These are phyloP conservation scores for Neofusicoccum sp. DNA, from an alignment of 2,329 filamentous ascomycete genomes.

Conservation along the genomic window DNA sequence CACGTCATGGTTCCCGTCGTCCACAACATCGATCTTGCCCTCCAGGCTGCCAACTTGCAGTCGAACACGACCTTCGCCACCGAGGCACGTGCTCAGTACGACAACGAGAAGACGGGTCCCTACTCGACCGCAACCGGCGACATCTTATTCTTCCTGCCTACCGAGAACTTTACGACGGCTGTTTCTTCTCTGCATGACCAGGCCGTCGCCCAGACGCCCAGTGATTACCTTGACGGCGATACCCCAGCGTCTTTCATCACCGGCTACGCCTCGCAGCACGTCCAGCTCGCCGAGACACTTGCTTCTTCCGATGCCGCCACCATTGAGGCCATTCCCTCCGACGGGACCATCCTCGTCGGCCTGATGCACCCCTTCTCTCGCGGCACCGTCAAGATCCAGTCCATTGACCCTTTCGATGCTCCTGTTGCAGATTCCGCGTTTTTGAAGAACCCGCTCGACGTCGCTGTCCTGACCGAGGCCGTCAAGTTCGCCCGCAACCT, in stretches of 20 bases:
- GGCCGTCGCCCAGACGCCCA: neutral
- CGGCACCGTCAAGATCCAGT: slow-evolving; percentile 25
- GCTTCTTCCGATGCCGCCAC: slow-evolving; percentile 4
- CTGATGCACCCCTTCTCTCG: slow-evolving; percentile 25
- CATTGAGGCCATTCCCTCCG: slow-evolving; percentile 4
- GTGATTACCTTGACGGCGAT: neutral
- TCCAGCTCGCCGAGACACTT: slow-evolving; percentile 5
- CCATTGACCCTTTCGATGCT: slow-evolving; percentile 13
- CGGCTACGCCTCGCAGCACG: neutral
- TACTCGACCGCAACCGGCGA: slow-evolving; percentile 1
- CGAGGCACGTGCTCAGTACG: slow-evolving; percentile 3
- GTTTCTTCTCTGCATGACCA: neutral
- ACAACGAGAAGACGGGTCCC: slow-evolving; percentile 1
- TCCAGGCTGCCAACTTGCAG: neutral
- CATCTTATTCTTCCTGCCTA: slow-evolving; percentile 15
- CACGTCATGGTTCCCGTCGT: slow-evolving; percentile 13
- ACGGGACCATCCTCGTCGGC: slow-evolving; percentile 1
- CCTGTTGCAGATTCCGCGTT: slow-evolving; percentile 17
- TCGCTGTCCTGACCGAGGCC: slow-evolving; percentile 25
- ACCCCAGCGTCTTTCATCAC: neutral
- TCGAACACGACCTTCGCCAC: slow-evolving; percentile 5
- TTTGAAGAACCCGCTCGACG: slow-evolving; percentile 27
- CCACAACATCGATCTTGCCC: slow-evolving; percentile 2
- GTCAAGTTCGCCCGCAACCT: slow-evolving; percentile 24
- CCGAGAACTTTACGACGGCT: slow-evolving; percentile 4